Base-by-base conservation (phyloP, 257 asterid species). In the Pogostemon cablin region DNA sequence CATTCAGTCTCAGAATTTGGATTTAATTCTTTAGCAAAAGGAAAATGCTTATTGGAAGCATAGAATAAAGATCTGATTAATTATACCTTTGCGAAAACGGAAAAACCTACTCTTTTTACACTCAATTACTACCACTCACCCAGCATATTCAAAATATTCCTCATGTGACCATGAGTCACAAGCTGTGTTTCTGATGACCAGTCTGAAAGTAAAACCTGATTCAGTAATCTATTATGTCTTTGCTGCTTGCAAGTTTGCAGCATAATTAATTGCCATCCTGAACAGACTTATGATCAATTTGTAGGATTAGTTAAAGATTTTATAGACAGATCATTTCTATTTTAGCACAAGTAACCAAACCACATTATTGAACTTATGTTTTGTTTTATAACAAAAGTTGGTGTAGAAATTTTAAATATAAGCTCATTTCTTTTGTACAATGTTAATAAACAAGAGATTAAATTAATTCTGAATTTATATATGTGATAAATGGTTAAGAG, bases 281-380 rank as follows among this genome's bases (percentile, higher is more conserved):
- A 35, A 64, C 42, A 65, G 50, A 65, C 25, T 32, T 46, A 38
- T 10, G 3, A 57, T 73, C 44, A 66, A 61, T 70, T 60, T 34
- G 25, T 32, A 17, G 49, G 32, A 42, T 42, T 47, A 35, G 47
- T 38, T 11, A 55, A 65, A 65, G 32, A 25, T 1, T 25, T 25
- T 25, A 55, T 65, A 42, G 40, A 49, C 65, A 43, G 20, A 53
- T 54, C 58, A 3, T 72, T 46, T 66, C 50, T 53, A 6, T 20
- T 17, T 53, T 3, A 25, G 20, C 68, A 49, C 57, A 61, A 58
- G 55, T 32, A 54, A 49, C 9, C 15, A 3, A 25, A 25, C 32
- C 32, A 25, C 32, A 25, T 25, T 25, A 25, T 25, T 25, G 32
- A 25, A 25, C 53, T 37, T 10, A 20, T 68, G 7, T 17, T 46